Evolutionary conservation across 2,329 filamentous ascomycete genomes (phyloP), one percentile per base, ranked within the genome.

Genomic region (Cryphonectria japonica): DNA sequence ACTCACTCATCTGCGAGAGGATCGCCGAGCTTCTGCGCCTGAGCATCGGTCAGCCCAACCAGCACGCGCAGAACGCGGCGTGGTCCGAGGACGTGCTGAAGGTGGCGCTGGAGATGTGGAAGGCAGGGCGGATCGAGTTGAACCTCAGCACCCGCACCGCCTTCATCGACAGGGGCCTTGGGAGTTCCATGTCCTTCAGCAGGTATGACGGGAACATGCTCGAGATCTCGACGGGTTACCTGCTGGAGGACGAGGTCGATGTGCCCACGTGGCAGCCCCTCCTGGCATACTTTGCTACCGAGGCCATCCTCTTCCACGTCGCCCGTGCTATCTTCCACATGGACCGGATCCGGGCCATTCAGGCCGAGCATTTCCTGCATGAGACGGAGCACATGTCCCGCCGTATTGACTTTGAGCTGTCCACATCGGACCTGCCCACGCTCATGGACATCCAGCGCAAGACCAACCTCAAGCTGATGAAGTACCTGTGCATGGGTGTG

Each of bases 281-380:
- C 2, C 66, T 73, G 19, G 74, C 74, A 1, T 71, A 73, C 29
- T 72, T 76, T 50, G 71, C 71, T 32, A 73, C 79, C 5, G 80
- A 81, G 71, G 77, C 76, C 5, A 74, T 81, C n/a, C 71, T 82
- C 3, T 80, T 81, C 69, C 80, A 82, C 67, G 76, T 77, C 6
- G 76, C 79, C 4, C 76, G 78, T 11, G 75, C 76, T 3, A 74
- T 77, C 29, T 72, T 80, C 32, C 71, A 74, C 5, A 72, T 79
- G 11, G 73, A 75, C 7, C 75, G 78, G 34, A 71, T 73, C 13
- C 75, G 79, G 22, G 79, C 79, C 2, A 75, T 78, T 6, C 75
- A 78, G 22, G 76, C 78, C 2, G 79, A 81, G 73, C 79, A 80
- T 68, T 77, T 81, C 62, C 72, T 80, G 16, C 74, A 75, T 37